Percentiles rank a stretch among this genome's conserved stretches.
Evolutionary conservation across 2,329 filamentous ascomycete genomes (phyloP).

Genomic region (Phialophora verrucosa): DNA sequence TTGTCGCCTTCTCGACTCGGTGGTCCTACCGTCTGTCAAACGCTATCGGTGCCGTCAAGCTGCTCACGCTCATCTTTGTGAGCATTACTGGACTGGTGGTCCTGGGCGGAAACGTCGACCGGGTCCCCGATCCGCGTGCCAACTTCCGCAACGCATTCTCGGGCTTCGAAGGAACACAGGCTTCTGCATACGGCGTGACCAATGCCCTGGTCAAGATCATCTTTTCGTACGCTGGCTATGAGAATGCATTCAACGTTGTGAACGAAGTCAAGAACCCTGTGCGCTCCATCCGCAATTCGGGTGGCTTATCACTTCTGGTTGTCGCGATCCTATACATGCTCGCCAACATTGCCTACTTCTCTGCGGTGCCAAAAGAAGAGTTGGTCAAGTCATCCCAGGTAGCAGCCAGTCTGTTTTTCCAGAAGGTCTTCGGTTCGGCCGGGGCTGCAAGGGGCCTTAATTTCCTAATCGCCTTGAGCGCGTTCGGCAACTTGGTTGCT

Average conservation of each 20-base stretch:
- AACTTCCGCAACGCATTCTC: constrained; percentile 63
- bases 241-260: constrained; percentile 67
- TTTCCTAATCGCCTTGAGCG: constrained; percentile 62
- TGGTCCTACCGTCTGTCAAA: constrained; percentile 64
- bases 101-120: constrained; percentile 58
- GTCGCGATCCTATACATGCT: constrained; percentile 64
- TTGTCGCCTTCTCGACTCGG: constrained; percentile 61
- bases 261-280: constrained; percentile 66
- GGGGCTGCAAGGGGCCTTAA: constrained; percentile 61
- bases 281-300: constrained; percentile 59
- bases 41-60: constrained; percentile 63
- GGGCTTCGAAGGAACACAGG: constrained; percentile 46
- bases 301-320: constrained; percentile 56
- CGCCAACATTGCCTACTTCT: constrained; percentile 67
- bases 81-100: constrained; percentile 67
- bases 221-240: constrained; percentile 64
- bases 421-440: constrained; percentile 60
- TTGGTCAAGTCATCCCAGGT: constrained; percentile 60
- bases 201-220: constrained; percentile 65
- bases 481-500: constrained; percentile 65
- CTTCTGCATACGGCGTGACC: constrained; percentile 58
- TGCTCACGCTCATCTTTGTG: constrained; percentile 68
- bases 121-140: constrained; percentile 55
- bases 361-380: constrained; percentile 61
- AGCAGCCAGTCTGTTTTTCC: constrained; percentile 65